These are phyloP conservation scores for Globisporangium viniferum DNA, from an alignment of 352 stramenopile species.

Conservation along the genomic window DNA sequence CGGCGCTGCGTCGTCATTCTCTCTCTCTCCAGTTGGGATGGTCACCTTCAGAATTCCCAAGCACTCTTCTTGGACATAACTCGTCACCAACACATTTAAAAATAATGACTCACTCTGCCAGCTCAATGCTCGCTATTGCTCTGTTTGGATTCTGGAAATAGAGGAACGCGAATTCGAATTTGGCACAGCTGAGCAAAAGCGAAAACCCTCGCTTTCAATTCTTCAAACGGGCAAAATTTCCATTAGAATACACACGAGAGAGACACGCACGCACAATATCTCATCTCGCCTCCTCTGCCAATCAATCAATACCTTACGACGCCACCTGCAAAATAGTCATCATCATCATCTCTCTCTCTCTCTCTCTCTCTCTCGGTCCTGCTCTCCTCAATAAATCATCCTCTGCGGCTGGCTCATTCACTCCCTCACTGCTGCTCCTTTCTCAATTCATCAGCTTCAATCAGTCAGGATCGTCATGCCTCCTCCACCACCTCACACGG, in stretches of 20 bases:
- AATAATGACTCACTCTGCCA: too few species aligned
- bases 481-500: background rate
- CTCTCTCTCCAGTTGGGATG: background rate
- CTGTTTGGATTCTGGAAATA: background rate
- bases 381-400: slow-evolving; percentile 6
- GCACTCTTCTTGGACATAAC: too few species aligned
- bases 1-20: background rate
- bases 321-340: slow-evolving; percentile 2
- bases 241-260: background rate
- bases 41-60: background rate
- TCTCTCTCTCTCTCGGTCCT: background rate
- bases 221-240: background rate
- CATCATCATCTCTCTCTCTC: too few species aligned
- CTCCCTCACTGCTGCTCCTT: background rate
- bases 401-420: too few species aligned
- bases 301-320: background rate
- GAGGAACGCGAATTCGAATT: too few species aligned
- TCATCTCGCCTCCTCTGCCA: background rate
- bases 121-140: too few species aligned
- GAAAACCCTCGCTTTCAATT: too few species aligned
- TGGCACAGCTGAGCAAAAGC: too few species aligned
- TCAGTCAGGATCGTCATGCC: background rate
- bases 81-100: background rate
- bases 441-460: background rate
- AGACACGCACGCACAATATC: background rate